A percentile compares a stretch with the other conserved stretches of the same genome.
Evolutionary conservation across 1,284 basidiomycete species (phyloP).

Genomic region (Vanrija pseudolonga): DNA sequence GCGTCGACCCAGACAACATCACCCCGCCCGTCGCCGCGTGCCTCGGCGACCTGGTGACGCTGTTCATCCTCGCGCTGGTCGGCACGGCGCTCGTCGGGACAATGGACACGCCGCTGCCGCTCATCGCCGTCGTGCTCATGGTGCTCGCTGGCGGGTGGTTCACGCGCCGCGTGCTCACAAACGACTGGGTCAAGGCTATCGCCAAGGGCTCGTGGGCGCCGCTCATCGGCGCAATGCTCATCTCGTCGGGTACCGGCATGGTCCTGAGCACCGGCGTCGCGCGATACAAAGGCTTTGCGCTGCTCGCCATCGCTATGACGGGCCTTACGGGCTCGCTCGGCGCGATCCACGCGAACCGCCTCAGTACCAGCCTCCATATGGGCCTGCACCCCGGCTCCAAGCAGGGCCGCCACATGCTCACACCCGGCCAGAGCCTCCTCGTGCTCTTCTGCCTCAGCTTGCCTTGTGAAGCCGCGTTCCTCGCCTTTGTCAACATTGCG

Average conservation of each 20-base stretch:
- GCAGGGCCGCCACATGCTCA: slow-evolving; percentile 26
- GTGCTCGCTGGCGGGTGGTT: slow-evolving; percentile 56
- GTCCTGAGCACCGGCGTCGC: slow-evolving; percentile 86
- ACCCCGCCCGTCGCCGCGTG: slow-evolving; percentile 89
- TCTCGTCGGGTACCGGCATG: slow-evolving; percentile 85
- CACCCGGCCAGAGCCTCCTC: slow-evolving; percentile 40
- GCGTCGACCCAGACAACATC: slow-evolving; percentile 90
- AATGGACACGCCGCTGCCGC: slow-evolving; percentile 63
- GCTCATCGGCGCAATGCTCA: slow-evolving; percentile 78
- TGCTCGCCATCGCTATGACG: slow-evolving; percentile 83
- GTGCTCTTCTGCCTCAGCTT: slow-evolving; percentile 69
- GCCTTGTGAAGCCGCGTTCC: slow-evolving; percentile 71
- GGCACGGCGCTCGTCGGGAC: slow-evolving; percentile 60
- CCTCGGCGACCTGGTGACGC: slow-evolving; percentile 85
- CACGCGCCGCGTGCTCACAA: slow-evolving; percentile 54
- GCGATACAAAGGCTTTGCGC: slow-evolving; percentile 78
- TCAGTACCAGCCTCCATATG: slow-evolving; percentile 62
- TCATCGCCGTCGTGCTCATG: slow-evolving; percentile 57
- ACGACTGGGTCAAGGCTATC: slow-evolving; percentile 53
- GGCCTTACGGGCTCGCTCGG: slow-evolving; percentile 84
- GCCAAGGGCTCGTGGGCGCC: slow-evolving; percentile 84
- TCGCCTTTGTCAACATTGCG: slow-evolving; percentile 60
- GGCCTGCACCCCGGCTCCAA: slow-evolving; percentile 26
- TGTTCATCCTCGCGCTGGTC: slow-evolving; percentile 68
- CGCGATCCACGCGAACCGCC: slow-evolving; percentile 83